phyloP scores from a whole-genome alignment of 1,284 basidiomycete species.

The Austroboletus rostrupii region DNA sequence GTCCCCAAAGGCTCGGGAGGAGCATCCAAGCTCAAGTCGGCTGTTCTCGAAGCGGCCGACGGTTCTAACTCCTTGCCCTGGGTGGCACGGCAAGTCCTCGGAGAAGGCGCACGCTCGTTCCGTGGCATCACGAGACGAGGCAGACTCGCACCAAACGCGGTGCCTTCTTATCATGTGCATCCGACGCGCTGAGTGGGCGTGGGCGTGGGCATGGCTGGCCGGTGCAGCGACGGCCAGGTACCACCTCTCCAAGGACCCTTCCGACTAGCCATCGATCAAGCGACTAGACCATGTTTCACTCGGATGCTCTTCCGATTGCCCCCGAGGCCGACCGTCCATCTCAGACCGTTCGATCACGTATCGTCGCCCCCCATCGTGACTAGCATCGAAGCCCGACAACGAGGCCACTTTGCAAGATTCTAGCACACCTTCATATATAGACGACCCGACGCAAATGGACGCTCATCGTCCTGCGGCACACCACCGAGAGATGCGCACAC shows the following conservation, averaged over 20 bases:
- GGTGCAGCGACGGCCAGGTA: too few relatives aligned
- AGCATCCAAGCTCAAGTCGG: background rate
- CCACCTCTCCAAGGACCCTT: too few relatives aligned
- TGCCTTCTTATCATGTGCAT: background rate
- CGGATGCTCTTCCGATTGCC: too few relatives aligned
- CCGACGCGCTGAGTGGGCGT: too few relatives aligned
- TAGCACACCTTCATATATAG: too few relatives aligned
- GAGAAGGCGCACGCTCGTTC: background rate
- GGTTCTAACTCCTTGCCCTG: background rate
- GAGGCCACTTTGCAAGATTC: too few relatives aligned
- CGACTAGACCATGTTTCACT: too few relatives aligned
- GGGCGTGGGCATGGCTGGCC: background rate
- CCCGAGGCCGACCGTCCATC: background rate
- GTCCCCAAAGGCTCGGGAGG: too few relatives aligned
- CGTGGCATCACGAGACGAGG: background rate
- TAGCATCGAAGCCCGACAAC: background rate
- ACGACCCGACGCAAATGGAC: too few relatives aligned
- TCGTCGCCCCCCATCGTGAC: background rate
- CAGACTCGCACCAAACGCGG: background rate
- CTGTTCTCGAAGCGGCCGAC: background rate
- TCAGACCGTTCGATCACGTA: background rate
- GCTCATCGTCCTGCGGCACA: too few relatives aligned
- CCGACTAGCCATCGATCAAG: too few relatives aligned
- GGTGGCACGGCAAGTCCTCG: background rate
- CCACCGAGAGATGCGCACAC: too few relatives aligned